Evolutionary conservation across 78 protist genomes (phyloP).

Genomic region (Ministeria vibrans): DNA sequence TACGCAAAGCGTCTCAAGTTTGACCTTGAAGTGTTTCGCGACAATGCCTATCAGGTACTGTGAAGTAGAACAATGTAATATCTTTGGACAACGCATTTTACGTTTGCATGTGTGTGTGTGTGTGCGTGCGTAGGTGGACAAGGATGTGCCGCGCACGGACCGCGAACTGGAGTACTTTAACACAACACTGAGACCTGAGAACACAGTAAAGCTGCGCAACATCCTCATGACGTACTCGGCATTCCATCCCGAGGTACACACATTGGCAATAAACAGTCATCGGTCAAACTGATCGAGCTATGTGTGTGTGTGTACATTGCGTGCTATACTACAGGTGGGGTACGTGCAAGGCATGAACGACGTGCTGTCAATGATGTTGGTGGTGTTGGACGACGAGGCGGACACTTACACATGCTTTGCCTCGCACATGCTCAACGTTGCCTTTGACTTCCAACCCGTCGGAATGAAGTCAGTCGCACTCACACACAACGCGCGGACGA

Average conservation of each 20-base stretch:
- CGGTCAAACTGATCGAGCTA: too few relatives aligned
- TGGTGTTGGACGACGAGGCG: constrained; percentile 1
- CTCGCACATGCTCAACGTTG: not conserved
- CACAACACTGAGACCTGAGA: not conserved
- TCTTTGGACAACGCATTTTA: not conserved
- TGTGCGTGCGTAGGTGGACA: not conserved
- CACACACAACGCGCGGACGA: not conserved
- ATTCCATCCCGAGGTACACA: not conserved
- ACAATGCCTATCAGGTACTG: not conserved
- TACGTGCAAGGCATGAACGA: constrained; percentile 23
- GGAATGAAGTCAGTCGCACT: not conserved
- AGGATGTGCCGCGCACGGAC: constrained; percentile 10
- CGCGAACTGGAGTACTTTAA: not conserved
- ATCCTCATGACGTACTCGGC: not conserved
- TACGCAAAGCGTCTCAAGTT: not conserved
- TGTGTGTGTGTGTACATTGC: too few relatives aligned
- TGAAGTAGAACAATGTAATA: too few relatives aligned
- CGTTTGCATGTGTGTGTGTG: not conserved
- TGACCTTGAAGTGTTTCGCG: not conserved
- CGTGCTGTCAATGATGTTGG: not conserved
- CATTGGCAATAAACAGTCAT: too few relatives aligned
- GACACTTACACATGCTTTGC: constrained; percentile 3
- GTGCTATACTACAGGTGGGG: too few relatives aligned
- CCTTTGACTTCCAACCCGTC: not conserved
- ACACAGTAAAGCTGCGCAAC: not conserved